phyloP scores from a whole-genome alignment of 169 alveolate species.

The Toxoplasma gondii region DNA sequence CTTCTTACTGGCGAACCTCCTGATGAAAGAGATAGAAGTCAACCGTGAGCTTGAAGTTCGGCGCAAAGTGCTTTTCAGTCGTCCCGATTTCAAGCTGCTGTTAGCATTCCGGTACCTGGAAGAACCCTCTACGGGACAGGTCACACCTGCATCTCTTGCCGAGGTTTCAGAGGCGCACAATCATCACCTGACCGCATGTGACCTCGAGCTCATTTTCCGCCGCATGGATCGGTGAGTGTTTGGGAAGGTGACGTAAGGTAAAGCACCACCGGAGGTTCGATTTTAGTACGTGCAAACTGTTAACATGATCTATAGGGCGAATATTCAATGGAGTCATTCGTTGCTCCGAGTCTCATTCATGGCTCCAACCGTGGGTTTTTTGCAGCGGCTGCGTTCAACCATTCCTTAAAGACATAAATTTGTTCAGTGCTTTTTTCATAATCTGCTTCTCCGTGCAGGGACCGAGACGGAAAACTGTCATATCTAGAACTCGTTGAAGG shows the following conservation, averaged over 20 bases:
- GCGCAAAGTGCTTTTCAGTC: constrained; percentile 72
- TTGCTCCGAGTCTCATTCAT: too few relatives aligned
- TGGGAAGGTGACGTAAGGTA: too few relatives aligned
- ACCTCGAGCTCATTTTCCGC: constrained; percentile 58
- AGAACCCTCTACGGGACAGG: constrained; percentile 66
- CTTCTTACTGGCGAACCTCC: constrained; percentile 61
- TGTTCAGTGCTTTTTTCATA: too few relatives aligned
- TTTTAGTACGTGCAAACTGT: not conserved
- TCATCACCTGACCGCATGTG: constrained; percentile 49
- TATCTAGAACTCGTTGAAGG: constrained; percentile 68
- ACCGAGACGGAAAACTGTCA: constrained; percentile 64
- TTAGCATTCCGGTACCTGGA: constrained; percentile 83
- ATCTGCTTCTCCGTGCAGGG: constrained; percentile 39
- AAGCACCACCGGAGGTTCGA: not conserved
- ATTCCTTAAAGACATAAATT: too few relatives aligned
- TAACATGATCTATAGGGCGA: not conserved
- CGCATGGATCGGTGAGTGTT: constrained; percentile 61
- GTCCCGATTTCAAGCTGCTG: constrained; percentile 78
- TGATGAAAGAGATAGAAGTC: constrained; percentile 61
- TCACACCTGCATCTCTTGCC: constrained; percentile 68
- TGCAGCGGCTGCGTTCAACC: too few relatives aligned
- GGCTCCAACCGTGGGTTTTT: too few relatives aligned
- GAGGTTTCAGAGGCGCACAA: constrained; percentile 69
- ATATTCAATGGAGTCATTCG: not conserved
- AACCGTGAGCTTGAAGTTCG: constrained; percentile 76